Base-by-base conservation (phyloP, 768 basidiomycete genomes). In the Erythrobasidium yunnanense region DNA sequence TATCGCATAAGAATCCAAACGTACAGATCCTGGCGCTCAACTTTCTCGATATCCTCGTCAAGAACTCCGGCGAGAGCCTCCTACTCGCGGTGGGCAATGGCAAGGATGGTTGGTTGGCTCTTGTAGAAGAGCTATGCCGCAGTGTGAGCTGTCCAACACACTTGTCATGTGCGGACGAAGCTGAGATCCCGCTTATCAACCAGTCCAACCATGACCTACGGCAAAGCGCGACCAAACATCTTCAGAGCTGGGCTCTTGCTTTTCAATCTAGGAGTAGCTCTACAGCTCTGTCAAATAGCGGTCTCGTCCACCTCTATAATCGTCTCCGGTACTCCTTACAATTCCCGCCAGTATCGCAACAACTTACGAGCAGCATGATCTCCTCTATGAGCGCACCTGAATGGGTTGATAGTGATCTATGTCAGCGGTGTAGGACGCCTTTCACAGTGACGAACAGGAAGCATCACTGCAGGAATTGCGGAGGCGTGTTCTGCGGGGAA, bases 401-500 rank as follows among this genome's bases (percentile, higher is more conserved):
- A 74, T 99, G 95, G 95, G 87, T 90, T 47, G 66, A 71, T 13
- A 90, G 90, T 0, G 90, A 95, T 50, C 83, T 91, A 17, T 99
- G 95, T 75, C 83, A 93, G 66, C 84, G 90, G 20, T 99, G 95
- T 76, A 83, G 95, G 18, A 85, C 87, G 0, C 75, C 88, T 0
- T 99, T 99, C 76, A 83, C 85, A 0, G 91, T 96, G 75, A 95
- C 91, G 30, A 97, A 97, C 74, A 83, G 95, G 55, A 96, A 96
- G 75, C 95, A 99, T 72, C 95, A 99, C 73, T 99, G 95, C 75
- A 84, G 95, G 15, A 96, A 96, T 75, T 99, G 95, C 77, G 95
- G 95, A 6, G 85, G 87, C 74, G 90, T 97, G 15, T 97, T 95
- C 73, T 93, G 96, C 77, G 90, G 92, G 60, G 81, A 83, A 45